Evolutionary conservation across 768 basidiomycete species (phyloP), one percentile per base, ranked within the genome.

Genomic region (Auricularia cornea): DNA sequence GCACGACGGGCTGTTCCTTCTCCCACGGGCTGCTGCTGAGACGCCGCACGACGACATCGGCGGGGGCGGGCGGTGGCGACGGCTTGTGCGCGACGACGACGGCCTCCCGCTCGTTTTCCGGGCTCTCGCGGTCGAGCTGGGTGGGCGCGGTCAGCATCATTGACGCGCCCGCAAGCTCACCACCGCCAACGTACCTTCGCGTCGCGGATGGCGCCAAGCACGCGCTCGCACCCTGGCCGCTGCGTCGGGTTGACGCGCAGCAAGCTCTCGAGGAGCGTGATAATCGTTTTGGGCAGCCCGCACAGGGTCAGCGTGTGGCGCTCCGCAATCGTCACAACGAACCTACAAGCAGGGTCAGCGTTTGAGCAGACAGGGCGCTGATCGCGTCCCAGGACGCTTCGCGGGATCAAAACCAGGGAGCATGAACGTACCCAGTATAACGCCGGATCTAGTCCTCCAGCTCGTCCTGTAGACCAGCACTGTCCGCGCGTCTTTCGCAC

Each of bases 171-270:
- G n/a, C n/a, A n/a, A n/a, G n/a, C n/a, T n/a, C n/a, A n/a, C n/a
- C n/a, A n/a, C n/a, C n/a, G n/a, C 10, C 16, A 48, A 18, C n/a
- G n/a, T n/a, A 92, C 91, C 78, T 81, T 84, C 60, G 92, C 86
- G 40, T 89, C 85, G 35, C 82, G 78, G 62, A 94, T 80, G 1
- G 87, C 92, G 30, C 71, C 72, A 20, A 80, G 72, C 16, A 95
- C 87, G 59, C 86, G 81, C 66, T 92, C 90, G 59, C 86, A 86
- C 0, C 84, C 83, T 8, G 90, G 90, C 60, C 94, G 80, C n/a
- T 72, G 72, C 3, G 75, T 71, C 0, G 93, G 86, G 2, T 72
- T 73, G 35, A 86, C 79, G 65, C 86, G 82, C 64, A 94, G 73
- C 51, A 96, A 77, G 62, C 82, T 81, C 65, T 92, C 89, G 30